Base-by-base conservation (phyloP, 2,329 filamentous ascomycete genomes). In the Fusarium devonianum region DNA sequence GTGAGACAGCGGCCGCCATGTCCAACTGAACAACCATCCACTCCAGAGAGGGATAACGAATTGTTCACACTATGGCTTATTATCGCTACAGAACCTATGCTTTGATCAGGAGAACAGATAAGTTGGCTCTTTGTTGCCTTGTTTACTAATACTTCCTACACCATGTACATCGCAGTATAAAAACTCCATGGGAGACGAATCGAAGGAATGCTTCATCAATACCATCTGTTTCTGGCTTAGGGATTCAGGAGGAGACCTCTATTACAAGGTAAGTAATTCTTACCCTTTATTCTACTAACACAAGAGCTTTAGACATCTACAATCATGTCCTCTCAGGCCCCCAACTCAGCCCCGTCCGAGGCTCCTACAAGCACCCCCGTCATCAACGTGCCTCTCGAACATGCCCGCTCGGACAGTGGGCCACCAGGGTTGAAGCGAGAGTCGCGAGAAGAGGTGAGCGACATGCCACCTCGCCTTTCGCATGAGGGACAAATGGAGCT, bases 281-380 rank as follows among this genome's bases (percentile, higher is more conserved):
- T 8, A 7, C 19, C 26, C 10, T 14, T 14, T 28, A 10, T 16
- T 7, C 16, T 13, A 26, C 40, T 36, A 14, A 43, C 25, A 13
- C 17, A 19, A 23, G 16, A 18, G 18, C 14, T 14, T n/a, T 26
- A 28, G 12, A 13, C 17, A 29, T 11, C 36, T 28, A 32, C 35
- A 41, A 37, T 22, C 25, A 58, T 58, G 55, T 26, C 40, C 18
- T 41, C 38, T 6, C 12, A 29, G 13, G 14, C 23, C 3, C 22
- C 30, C 13, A 30, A 18, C 28, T 32, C 28, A 23, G 33, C 36
- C 25, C 17, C 25, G 4, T 29, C 46, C 12, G 18, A 47, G 29
- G 19, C 19, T 23, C 23, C 37, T 22, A 21, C 17, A 16, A 36
- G 13, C 9, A 11, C 22, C 18, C 32, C 22, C 12, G 39, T 17